phyloP scores from a whole-genome alignment of 345 rosid genomes.

The Barbarea vulgaris region DNA sequence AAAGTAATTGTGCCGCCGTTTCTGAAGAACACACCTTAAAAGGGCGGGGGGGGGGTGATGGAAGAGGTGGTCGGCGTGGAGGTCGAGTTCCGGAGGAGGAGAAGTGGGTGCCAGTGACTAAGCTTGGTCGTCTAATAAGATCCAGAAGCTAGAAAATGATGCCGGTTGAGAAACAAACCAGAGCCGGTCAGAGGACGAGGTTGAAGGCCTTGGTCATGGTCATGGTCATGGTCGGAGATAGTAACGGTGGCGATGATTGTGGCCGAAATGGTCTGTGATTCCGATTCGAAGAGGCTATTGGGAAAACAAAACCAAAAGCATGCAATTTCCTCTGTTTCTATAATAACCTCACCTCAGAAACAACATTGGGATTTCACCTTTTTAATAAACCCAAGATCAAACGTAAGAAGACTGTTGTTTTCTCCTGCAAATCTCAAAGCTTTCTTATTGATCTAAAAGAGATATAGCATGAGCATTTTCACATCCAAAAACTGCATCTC shows the following conservation, averaged over 20 bases:
- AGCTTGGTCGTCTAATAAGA: no score
- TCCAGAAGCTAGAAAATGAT: no score
- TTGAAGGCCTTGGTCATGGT: slow-evolving; percentile 79
- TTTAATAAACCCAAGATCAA: no score
- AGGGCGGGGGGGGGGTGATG: slow-evolving; percentile 33
- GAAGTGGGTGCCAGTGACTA: slow-evolving; percentile 34
- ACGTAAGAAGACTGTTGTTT: no score
- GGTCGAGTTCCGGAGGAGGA: slow-evolving; percentile 28
- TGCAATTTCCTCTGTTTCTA: background rate
- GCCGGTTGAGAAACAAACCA: slow-evolving; percentile 47
- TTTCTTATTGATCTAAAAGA: background rate
- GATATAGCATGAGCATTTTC: background rate
- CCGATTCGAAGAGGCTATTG: slow-evolving; percentile 74
- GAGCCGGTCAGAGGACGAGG: slow-evolving; percentile 76
- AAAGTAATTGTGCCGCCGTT: no score
- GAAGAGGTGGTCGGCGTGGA: slow-evolving; percentile 40
- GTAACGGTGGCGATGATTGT: slow-evolving; percentile 62
- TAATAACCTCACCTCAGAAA: background rate
- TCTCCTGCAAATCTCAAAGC: background rate
- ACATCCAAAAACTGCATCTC: background rate
- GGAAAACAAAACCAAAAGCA: background rate
- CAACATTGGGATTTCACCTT: background rate
- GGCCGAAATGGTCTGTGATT: slow-evolving; percentile 66
- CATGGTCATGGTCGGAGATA: no score
- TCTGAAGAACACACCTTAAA: no score